These are phyloP conservation scores for Phalaenopsis aphrodite DNA, from an alignment of 106 monocot species.

Conservation along the genomic window DNA sequence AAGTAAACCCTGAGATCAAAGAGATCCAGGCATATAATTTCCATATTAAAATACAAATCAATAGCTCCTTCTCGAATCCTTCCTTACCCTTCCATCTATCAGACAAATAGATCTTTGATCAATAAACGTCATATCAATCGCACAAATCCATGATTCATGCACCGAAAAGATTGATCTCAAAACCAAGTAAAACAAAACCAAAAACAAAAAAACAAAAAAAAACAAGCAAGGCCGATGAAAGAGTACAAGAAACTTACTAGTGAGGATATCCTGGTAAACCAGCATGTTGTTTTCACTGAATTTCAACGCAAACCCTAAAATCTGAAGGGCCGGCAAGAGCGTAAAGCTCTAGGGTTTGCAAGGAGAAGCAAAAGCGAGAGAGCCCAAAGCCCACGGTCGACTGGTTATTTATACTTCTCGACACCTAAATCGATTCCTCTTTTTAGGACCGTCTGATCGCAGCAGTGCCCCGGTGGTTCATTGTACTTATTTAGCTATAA, in stretches of 20 bases:
- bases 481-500: too few relatives aligned
- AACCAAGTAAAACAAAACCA: neutral
- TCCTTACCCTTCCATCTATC: neutral
- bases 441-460: neutral
- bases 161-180: neutral
- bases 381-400: neutral
- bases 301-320: constrained; percentile 16
- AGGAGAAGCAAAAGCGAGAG: neutral
- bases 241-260: constrained; percentile 24
- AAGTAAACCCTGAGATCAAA: neutral
- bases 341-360: neutral
- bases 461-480: neutral
- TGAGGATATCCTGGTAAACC: constrained; percentile 68
- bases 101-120: neutral
- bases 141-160: neutral
- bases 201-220: neutral
- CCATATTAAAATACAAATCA: neutral
- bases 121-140: neutral
- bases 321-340: neutral
- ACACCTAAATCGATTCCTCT: neutral
- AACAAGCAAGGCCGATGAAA: neutral
- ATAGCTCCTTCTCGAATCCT: neutral
- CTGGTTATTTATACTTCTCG: neutral
- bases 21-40: neutral
- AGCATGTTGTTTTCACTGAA: constrained; percentile 35